Base-by-base conservation (phyloP, 306 rosid species). In the Clitoria ternatea region DNA sequence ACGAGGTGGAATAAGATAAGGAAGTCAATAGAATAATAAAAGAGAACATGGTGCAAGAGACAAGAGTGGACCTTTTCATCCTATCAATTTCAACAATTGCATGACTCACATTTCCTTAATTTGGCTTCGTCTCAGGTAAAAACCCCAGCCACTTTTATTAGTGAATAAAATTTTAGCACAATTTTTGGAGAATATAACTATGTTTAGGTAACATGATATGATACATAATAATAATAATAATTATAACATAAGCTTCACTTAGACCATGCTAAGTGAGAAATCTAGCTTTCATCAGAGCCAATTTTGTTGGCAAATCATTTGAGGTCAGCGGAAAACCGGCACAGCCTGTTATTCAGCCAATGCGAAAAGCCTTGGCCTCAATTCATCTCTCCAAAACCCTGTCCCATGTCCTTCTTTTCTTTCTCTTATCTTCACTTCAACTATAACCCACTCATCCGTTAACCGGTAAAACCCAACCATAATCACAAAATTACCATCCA, bases 361-460 rank as follows among this genome's bases (percentile, higher is more conserved):
- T 13, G 70, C 64, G 1, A 20, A 52, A 3, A 90, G 82, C 70
- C 42, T 63, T 0, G 94, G 91, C 74, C 80, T 77, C 50, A 88
- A 15, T 29, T 29, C 66, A 7, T 84, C 80, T 18, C 60, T 83
- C 97, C 92, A 88, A 7, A 83, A 79, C 1, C 40, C 56, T 20
- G 2, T n/a, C 0, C 78, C 53, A 37, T 14, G 8, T 20, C 30
- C 84, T 1, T 1, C 69, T 2, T 35, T 72, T 2, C 60, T 75
- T 5, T 79, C 83, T 20, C 78, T 73, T 7, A 33, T 80, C 7
- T 74, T 73, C 1, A 83, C 61, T 57, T 86, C 89, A 14, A 90
- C 86, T 2, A 88, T 77, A 3, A 81, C 87, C 61, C 86, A 42
- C 24, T 60, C 65, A 30, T 74, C 84, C 74, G 88, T 88, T 37